phyloP scores from a whole-genome alignment of 768 basidiomycete species.

The Xerocomus spinulosus region DNA sequence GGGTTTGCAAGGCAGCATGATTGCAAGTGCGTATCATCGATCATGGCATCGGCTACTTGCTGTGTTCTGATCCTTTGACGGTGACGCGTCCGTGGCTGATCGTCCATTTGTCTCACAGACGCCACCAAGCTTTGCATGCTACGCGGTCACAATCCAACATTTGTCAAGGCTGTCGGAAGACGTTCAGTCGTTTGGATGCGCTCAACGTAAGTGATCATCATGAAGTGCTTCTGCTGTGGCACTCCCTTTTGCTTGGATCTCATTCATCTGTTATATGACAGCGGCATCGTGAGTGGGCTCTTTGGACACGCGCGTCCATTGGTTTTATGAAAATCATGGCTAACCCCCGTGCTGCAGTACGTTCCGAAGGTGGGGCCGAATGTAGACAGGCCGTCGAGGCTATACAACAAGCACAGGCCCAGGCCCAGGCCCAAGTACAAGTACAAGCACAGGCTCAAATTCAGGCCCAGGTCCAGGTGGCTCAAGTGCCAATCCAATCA shows the following conservation, averaged over 20 bases:
- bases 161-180: constrained; percentile 90
- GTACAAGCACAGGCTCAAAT: constrained; percentile 16
- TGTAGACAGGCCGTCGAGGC: constrained; percentile 49
- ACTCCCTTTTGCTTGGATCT: constrained; percentile 20
- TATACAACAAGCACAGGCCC: constrained; percentile 31
- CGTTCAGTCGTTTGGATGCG: constrained; percentile 91
- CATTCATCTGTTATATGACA: constrained; percentile 33
- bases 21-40: constrained; percentile 70
- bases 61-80: neutral
- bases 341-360: constrained; percentile 46
- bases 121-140: constrained; percentile 87
- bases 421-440: constrained; percentile 25
- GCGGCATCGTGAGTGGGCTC: constrained; percentile 65
- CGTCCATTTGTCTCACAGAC: constrained; percentile 38
- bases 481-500: constrained; percentile 18
- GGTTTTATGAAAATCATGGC: constrained; percentile 21
- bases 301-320: constrained; percentile 21
- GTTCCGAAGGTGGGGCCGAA: constrained; percentile 80
- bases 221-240: constrained; percentile 26
- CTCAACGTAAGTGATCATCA: constrained; percentile 70
- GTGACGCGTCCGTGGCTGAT: constrained; percentile 6
- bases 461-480: constrained; percentile 20
- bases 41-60: constrained; percentile 2
- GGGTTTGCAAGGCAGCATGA: constrained; percentile 95
- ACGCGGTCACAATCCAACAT: constrained; percentile 79